Evolutionary conservation across 805 yeast species (phyloP).

Genomic region (Yarrowia deformans): DNA sequence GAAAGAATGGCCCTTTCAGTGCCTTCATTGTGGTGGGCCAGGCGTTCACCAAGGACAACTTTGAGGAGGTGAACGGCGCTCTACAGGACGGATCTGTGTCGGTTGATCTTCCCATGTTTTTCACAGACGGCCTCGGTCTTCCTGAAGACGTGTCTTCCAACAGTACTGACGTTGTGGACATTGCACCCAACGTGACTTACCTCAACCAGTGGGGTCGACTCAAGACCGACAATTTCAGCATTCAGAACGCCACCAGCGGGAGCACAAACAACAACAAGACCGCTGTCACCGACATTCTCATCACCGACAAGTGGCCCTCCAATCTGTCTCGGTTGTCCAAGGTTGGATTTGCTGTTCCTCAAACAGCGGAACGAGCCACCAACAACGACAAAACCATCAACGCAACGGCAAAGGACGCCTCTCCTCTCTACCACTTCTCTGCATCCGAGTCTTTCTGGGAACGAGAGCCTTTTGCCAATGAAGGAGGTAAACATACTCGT

Average conservation of each 20-base stretch:
- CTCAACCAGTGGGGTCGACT: constrained; percentile 24
- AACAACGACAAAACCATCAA: constrained; percentile 8
- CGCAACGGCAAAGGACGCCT: not conserved
- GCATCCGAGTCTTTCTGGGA: constrained; percentile 62
- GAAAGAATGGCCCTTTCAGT: constrained; percentile 33
- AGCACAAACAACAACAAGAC: not conserved
- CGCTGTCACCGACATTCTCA: constrained; percentile 12
- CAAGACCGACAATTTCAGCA: constrained; percentile 8
- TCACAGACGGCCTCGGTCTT: constrained; percentile 24
- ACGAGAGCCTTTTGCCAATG: constrained; percentile 64
- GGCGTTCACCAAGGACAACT: constrained; percentile 18
- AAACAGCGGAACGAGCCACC: constrained; percentile 4
- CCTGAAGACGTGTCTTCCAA: constrained; percentile 3
- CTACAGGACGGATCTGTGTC: constrained; percentile 27
- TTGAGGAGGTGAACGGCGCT: constrained; percentile 21
- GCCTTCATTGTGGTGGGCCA: constrained; percentile 28
- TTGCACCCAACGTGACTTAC: constrained; percentile 25
- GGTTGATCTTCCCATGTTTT: constrained; percentile 16
- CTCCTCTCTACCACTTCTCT: constrained; percentile 70
- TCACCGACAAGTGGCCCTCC: constrained; percentile 28
- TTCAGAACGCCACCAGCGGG: constrained; percentile 11
- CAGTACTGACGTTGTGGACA: constrained; percentile 24
- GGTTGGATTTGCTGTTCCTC: constrained; percentile 15
- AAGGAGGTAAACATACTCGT: constrained; percentile 55
- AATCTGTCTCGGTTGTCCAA: constrained; percentile 12